These are phyloP conservation scores for Macrotyloma uniflorum DNA, from an alignment of 306 rosid species.

Conservation along the genomic window DNA sequence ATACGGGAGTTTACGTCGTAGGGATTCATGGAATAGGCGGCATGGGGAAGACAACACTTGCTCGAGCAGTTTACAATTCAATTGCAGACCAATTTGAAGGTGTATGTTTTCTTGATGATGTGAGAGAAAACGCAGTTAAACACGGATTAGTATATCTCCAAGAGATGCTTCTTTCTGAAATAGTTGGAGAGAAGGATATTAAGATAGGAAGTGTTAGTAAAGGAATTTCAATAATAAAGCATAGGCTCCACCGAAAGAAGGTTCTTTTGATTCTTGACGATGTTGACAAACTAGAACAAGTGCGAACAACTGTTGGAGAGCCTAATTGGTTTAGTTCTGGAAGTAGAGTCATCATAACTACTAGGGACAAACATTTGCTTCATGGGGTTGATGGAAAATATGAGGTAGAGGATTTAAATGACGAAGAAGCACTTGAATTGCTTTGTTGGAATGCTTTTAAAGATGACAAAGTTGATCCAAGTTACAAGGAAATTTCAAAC, in stretches of 20 bases:
- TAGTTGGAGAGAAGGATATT: not conserved
- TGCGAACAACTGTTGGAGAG: not conserved
- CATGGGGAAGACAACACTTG: conserved; percentile 37
- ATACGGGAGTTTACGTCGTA: not conserved
- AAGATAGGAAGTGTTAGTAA: not conserved
- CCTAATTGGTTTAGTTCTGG: conserved; percentile 37
- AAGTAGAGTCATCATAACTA: conserved; percentile 36
- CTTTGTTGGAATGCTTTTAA: conserved; percentile 38
- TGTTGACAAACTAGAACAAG: conserved; percentile 17
- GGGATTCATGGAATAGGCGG: conserved; percentile 34
- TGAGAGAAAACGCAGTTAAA: not conserved
- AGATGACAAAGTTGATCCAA: not conserved
- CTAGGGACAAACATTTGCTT: conserved; percentile 32
- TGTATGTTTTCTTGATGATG: conserved; percentile 11
- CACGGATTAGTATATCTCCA: conserved; percentile 31
- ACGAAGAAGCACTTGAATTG: conserved; percentile 1
- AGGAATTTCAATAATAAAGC: conserved; percentile 27
- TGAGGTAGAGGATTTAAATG: not conserved
- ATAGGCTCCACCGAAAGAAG: not conserved
- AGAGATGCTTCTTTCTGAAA: conserved; percentile 28
- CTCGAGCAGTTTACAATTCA: conserved; percentile 12
- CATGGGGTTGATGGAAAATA: conserved; percentile 1
- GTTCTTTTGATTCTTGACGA: conserved; percentile 38
- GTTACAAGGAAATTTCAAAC: not conserved
- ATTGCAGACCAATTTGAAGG: conserved; percentile 25